Evolutionary conservation across 805 yeast genomes (phyloP).

Genomic region (Phaffomyces opuntiae): DNA sequence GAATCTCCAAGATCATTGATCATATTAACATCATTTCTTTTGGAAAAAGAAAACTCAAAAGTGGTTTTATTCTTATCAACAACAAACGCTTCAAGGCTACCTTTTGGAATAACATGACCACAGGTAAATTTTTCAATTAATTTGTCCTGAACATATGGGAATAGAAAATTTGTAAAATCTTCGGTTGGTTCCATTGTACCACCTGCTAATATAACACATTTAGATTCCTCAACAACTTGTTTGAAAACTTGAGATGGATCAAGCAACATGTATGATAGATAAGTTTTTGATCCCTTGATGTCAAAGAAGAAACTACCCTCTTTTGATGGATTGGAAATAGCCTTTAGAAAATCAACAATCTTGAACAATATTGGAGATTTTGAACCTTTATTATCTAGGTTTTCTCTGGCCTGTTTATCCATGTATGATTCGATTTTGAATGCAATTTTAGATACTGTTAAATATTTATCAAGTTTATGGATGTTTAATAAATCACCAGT

Average conservation of each 20-base stretch:
- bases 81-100: constrained; percentile 57
- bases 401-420: constrained; percentile 23
- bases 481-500: constrained; percentile 69
- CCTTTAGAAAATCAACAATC: constrained; percentile 54
- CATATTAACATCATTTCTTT: constrained; percentile 41
- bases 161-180: constrained; percentile 62
- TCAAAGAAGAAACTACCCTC: constrained; percentile 81
- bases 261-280: constrained; percentile 61
- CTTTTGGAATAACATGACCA: constrained; percentile 75
- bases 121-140: constrained; percentile 56
- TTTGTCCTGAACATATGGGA: constrained; percentile 44
- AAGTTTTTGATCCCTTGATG: constrained; percentile 18
- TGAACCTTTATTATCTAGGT: constrained; percentile 4
- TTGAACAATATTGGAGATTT: constrained; percentile 52
- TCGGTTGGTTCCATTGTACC: constrained; percentile 90
- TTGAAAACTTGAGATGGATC: constrained; percentile 72
- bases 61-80: constrained; percentile 25
- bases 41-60: constrained; percentile 66
- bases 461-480: constrained; percentile 56
- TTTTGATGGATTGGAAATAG: constrained; percentile 63
- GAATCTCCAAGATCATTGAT: constrained; percentile 44
- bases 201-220: constrained; percentile 78
- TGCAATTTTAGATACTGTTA: constrained; percentile 67
- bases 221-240: constrained; percentile 55
- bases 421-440: constrained; percentile 74